Evolutionary conservation across 164 flowering plant genomes (phyloP).

Genomic region (Houttuynia cordata): DNA sequence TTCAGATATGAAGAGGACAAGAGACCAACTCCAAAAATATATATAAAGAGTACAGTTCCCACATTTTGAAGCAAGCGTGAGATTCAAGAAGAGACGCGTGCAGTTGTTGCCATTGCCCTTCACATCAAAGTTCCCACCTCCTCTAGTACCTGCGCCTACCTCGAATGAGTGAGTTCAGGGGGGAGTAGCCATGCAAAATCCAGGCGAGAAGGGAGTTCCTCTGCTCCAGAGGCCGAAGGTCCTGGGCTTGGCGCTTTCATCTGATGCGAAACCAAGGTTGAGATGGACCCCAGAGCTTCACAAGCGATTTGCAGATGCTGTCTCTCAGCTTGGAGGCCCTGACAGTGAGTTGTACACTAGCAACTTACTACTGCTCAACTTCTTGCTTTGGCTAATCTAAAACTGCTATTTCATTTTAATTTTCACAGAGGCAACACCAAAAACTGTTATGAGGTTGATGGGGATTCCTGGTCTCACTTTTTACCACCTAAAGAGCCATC

Average conservation of each 20-base stretch:
- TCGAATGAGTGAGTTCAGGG: slow-evolving; percentile 21
- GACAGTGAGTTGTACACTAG: slow-evolving; percentile 28
- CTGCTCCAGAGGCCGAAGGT: slow-evolving; percentile 10
- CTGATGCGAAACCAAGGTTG: slow-evolving; percentile 80
- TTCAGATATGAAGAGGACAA: slow-evolving; percentile 53
- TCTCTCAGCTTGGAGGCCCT: slow-evolving; percentile 61
- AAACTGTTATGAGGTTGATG: slow-evolving; percentile 79
- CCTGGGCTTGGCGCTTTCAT: slow-evolving; percentile 54
- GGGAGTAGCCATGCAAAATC: slow-evolving; percentile 19
- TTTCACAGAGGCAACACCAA: slow-evolving; percentile 85
- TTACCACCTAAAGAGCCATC: slow-evolving; percentile 90
- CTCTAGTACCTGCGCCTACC: background rate
- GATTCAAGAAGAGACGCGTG: slow-evolving; percentile 8
- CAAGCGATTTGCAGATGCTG: slow-evolving; percentile 53
- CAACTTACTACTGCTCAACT: background rate
- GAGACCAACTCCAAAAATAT: slow-evolving; percentile 29
- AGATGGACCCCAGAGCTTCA: slow-evolving; percentile 88
- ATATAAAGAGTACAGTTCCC: slow-evolving; percentile 34
- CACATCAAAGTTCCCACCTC: background rate
- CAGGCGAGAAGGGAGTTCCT: background rate
- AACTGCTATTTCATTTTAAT: slow-evolving; percentile 5
- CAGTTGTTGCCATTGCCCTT: slow-evolving; percentile 6
- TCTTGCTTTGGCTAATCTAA: background rate
- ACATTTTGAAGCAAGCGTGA: slow-evolving; percentile 12
- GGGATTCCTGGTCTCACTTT: slow-evolving; percentile 73